Evolutionary conservation across 106 monocot species (phyloP), one percentile per base, ranked within the genome.

Genomic region (Cymbidium sinense): DNA sequence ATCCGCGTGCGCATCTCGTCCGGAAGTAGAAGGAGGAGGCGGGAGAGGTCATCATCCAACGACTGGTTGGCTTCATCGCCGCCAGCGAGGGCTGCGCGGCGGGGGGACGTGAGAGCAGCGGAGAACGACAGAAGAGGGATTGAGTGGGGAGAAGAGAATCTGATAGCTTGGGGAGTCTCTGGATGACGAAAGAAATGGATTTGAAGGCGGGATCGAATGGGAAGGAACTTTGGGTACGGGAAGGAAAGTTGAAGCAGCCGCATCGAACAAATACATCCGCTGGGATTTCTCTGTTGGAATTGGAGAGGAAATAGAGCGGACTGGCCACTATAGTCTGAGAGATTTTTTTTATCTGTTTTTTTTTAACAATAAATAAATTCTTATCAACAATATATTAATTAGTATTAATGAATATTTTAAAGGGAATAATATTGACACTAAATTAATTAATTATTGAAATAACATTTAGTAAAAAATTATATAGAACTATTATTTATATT

Each of bases 11-110:
- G 86, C 89, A 98, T 90, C 34, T 81, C 86, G 0, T 39, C 78
- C 4, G 94, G 93, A 27, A 98, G 85, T 35, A 98, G 89, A 11
- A 78, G 80, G 61, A 98, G 82, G 12, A 98, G 86, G 61, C 82
- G 79, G 43, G 47, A 29, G 28, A 96, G 88, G 69, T 95, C 93
- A 4, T 90, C 88, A 3, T 77, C 74, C 79, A 82, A 81, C 0
- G 73, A 82, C 8, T 35, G 79, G 21, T 21, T 21, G 20, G 31
- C 8, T 13, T 21, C 54, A 28, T 43, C 70, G 54, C 44, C 74
- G 25, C 27, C 64, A 20, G 71, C 23, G 36, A 17, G 35, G 39
- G 43, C 52, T 19, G 25, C 20, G 77, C 62, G 13, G 55, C 28
- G 41, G n/a, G 28, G 1, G 39, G 74, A 74, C 7, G 34, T 18